Base-by-base conservation (phyloP, 495 filamentous ascomycete species). In the Hypomontagnella monticulosa region DNA sequence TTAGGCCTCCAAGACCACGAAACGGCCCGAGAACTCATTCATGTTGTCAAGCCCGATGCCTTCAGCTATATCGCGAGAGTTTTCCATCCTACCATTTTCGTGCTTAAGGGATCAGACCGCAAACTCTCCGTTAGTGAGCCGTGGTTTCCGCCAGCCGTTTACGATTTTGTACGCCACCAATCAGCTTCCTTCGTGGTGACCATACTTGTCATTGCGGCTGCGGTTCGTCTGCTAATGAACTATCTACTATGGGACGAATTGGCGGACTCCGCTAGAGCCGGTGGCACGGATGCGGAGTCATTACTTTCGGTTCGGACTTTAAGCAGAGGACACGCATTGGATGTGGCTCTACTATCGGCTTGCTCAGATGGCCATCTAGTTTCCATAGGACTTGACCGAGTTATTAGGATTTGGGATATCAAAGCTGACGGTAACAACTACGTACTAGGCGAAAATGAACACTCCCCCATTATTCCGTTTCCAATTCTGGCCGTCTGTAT, bases 1-100 rank as follows among this genome's bases (percentile, higher is more conserved):
- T 77, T 92, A 33, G 79, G 82, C 14, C 79, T 91, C 61, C 89
- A 92, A 75, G 89, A 91, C 58, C 86, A 90, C 65, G 84, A 90
- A 59, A 91, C 89, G 0, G 88, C 88, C 6, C 83, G 82, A 49
- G 89, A 92, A 63, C 79, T 91, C 11, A 89, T 92, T 69, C 79
- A 81, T 19, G 78, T 89, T 7, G 80, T 91, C 63, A 91, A 88
- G 55, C 89, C 89, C 1, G 75, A 82, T 53, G 84, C 85, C 1
- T 77, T 87, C 67, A 86, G 85, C 74, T 87, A 90, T 65, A 80
- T 91, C 15, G 88, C 88, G 9, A 81, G 82, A 34, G 87, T 90
- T 1, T 88, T 88, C 57, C 81, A 90, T 20, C 89, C 89, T 1
- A 71, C 89, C 6, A 79, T 90, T 23, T 87, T 91, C 59, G 87